Percentiles rank a stretch among this genome's conserved stretches.
Conservation (phyloP, 192 early-diverging fungal genomes). For the Rhizophagus clarus region DNA sequence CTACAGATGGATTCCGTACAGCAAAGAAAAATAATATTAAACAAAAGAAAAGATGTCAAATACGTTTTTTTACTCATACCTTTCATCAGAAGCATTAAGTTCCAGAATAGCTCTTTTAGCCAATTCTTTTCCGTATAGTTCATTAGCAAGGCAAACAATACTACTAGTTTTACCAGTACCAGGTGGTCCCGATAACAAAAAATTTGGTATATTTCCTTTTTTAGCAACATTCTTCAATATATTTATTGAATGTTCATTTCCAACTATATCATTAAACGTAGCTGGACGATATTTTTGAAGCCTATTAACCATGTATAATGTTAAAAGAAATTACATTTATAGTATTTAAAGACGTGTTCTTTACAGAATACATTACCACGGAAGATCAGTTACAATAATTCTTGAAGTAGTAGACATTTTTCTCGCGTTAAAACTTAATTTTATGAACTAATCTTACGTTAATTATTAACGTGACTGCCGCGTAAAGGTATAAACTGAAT, state of each 20-base stretch:
- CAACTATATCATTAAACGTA: background rate
- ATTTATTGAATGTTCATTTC: background rate
- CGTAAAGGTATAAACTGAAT: no score
- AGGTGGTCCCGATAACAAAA: constrained; percentile 66
- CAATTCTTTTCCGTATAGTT: constrained; percentile 73
- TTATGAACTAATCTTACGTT: no score
- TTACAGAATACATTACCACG: background rate
- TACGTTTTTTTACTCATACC: constrained; percentile 47
- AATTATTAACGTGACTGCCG: no score
- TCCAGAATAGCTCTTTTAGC: constrained; percentile 95
- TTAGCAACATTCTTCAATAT: background rate
- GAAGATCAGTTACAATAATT: background rate
- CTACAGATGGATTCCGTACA: constrained; percentile 40
- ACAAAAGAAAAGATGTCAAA: background rate
- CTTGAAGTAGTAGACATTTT: background rate
- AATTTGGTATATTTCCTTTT: background rate
- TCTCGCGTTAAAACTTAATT: background rate
- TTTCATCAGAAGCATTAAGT: constrained; percentile 98
- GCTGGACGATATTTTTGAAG: constrained; percentile 6
- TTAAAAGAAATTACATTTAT: background rate
- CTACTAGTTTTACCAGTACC: constrained; percentile 99
- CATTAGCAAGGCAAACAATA: constrained; percentile 89
- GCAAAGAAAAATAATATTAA: background rate
- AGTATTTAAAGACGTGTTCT: background rate
- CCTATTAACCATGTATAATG: background rate